phyloP scores from a whole-genome alignment of 139 green algal species.

The Chlorella sorokiniana region DNA sequence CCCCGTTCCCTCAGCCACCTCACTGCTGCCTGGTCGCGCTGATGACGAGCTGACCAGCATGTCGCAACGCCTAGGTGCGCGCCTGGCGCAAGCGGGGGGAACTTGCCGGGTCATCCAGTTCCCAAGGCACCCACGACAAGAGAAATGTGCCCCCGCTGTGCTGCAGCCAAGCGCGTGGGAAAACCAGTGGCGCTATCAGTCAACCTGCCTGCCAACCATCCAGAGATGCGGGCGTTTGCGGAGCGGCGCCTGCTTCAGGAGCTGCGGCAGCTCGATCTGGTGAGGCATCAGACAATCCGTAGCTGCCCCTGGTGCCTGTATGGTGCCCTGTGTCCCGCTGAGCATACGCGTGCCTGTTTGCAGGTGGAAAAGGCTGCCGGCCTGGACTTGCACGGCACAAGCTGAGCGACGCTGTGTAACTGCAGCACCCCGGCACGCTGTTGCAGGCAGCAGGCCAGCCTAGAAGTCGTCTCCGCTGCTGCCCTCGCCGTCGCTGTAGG shows the following conservation, averaged over 20 bases:
- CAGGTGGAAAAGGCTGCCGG: not conserved
- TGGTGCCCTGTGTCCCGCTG: too few relatives aligned
- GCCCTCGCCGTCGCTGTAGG: not conserved
- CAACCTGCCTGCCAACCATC: slow-evolving; percentile 24
- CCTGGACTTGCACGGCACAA: not conserved
- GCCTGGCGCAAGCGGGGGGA: not conserved
- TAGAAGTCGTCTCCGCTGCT: slow-evolving; percentile 11
- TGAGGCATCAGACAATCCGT: not conserved
- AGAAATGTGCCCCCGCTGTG: not conserved
- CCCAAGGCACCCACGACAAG: not conserved
- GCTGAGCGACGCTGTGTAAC: too few relatives aligned
- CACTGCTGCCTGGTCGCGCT: slow-evolving; percentile 23
- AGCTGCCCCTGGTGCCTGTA: not conserved
- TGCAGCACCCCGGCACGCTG: too few relatives aligned
- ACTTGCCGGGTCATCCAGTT: not conserved
- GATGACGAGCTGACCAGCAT: slow-evolving; percentile 25
- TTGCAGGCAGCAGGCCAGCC: not conserved
- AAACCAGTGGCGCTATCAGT: slow-evolving; percentile 18
- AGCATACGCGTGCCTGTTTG: too few relatives aligned
- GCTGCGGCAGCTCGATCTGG: slow-evolving; percentile 26
- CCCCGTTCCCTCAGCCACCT: slow-evolving; percentile 12
- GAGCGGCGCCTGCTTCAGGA: slow-evolving; percentile 35
- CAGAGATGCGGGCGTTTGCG: slow-evolving; percentile 8
- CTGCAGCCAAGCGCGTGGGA: slow-evolving; percentile 19
- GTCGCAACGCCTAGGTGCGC: slow-evolving; percentile 29